Evolutionary conservation across 176 grass and related monocot genomes (phyloP), one percentile per base, ranked within the genome.

Genomic region (Aegilops bicornis): DNA sequence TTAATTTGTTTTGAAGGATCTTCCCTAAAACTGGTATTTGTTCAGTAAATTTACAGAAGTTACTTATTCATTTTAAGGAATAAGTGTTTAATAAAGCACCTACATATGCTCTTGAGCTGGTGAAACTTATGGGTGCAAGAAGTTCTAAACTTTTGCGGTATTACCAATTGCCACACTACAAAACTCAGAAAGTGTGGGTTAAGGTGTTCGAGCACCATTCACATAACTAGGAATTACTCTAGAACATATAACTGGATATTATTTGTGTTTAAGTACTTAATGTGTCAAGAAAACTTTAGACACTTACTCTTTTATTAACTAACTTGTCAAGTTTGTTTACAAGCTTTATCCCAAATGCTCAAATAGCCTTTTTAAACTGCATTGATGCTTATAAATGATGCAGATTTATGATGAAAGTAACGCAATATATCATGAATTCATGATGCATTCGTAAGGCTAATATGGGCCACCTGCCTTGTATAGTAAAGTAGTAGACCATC

Each of bases 401-500:
- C 31, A 69, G 5, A 81, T 48, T 32, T 70, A 56, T 35, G 31
- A 47, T 36, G 64, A 33, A 42, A 83, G 19, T 58, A 59, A 76
- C 23, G 17, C 27, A 77, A 76, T 6, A 78, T 71, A 63, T 74
- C 56, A 39, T 32, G 43, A 66, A 54, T 54, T 54, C 5, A 54
- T 54, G 16, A 17, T 71, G 69, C 69, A 79, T 76, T 61, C 48
- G 22, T 69, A 69, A 69, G 64, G 48, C 30, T 62, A 63, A 20
- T 45, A 25, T 31, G 29, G 43, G 14, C 4, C n/a, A 4, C 42
- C 62, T 24, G 60, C 59, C 52, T 16, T 52, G 16, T 56, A 76
- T 35, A 64, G 37, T 66, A 65, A 58, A 37, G 67, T 77, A 64
- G 71, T 78, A 71, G 59, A 73, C 39, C 20, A 36, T 84, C 47